phyloP scores from a whole-genome alignment of 1,284 basidiomycete genomes.

The Tilletia setariae region DNA sequence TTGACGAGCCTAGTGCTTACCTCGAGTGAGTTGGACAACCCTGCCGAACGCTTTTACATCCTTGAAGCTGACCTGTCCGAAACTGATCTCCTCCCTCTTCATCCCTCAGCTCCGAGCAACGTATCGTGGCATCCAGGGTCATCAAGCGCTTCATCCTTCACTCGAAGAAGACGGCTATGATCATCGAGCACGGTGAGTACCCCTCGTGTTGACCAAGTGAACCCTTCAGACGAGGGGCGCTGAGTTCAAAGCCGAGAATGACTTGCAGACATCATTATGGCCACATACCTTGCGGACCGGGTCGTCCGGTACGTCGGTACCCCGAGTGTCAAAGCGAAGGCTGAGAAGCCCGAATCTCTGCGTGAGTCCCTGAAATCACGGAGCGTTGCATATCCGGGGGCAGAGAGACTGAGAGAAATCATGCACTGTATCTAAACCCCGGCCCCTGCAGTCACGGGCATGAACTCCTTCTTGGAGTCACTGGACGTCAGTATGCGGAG shows the following conservation, averaged over 20 bases:
- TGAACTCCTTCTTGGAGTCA: slow-evolving; percentile 52
- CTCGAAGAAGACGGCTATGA: slow-evolving; percentile 54
- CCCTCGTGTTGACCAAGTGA: neutral
- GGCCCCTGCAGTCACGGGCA: slow-evolving; percentile 40
- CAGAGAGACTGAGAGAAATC: too few relatives aligned
- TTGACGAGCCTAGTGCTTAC: slow-evolving; percentile 54
- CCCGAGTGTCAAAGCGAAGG: slow-evolving; percentile 49
- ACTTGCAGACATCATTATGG: slow-evolving; percentile 16
- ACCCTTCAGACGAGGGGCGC: neutral
- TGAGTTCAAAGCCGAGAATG: too few relatives aligned
- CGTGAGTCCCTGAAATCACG: neutral
- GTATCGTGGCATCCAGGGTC: slow-evolving; percentile 52
- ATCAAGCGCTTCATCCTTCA: slow-evolving; percentile 55
- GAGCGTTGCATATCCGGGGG: too few relatives aligned
- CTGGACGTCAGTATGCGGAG: slow-evolving; percentile 53
- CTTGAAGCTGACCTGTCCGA: neutral
- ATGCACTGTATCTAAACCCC: too few relatives aligned
- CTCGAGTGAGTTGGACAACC: slow-evolving; percentile 31
- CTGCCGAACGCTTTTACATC: neutral
- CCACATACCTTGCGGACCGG: slow-evolving; percentile 30
- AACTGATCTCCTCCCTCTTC: neutral
- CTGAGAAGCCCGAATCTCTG: slow-evolving; percentile 47
- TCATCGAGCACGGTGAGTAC: slow-evolving; percentile 49
- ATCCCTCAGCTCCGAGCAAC: slow-evolving; percentile 49
- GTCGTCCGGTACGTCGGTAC: slow-evolving; percentile 53